Conservation (phyloP, 2,329 filamentous ascomycete genomes). For the Aspergillus flavus region DNA sequence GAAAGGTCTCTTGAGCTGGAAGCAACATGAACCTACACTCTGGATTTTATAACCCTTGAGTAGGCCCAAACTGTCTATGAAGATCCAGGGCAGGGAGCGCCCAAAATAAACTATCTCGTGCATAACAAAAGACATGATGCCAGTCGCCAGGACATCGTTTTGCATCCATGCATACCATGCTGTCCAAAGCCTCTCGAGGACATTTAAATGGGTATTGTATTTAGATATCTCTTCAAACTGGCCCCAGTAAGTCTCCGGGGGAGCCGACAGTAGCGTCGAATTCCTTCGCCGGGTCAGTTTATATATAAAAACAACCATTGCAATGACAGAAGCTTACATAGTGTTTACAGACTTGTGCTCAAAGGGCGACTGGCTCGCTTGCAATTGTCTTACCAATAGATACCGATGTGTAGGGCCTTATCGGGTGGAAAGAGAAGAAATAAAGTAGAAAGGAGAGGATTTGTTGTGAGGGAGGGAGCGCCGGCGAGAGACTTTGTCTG, state of each 20-base stretch:
- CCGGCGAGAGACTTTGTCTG: neutral
- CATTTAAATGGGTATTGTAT: constrained; percentile 83
- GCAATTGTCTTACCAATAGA: neutral
- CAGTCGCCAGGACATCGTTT: constrained; percentile 94
- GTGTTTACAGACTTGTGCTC: constrained; percentile 6
- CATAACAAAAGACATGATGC: constrained; percentile 95
- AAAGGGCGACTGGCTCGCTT: neutral
- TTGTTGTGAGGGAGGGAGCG: neutral
- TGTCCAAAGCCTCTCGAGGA: constrained; percentile 87
- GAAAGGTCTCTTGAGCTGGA: neutral
- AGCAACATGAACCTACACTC: constrained; percentile 57
- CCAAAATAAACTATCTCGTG: constrained; percentile 96
- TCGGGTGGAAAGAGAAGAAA: neutral
- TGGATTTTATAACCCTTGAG: constrained; percentile 97
- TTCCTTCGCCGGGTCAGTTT: constrained; percentile 42
- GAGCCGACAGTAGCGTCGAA: constrained; percentile 45
- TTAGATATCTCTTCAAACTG: constrained; percentile 67
- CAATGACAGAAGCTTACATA: constrained; percentile 22
- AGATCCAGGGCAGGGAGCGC: constrained; percentile 84
- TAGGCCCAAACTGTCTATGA: constrained; percentile 83
- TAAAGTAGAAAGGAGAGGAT: neutral
- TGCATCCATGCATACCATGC: constrained; percentile 98
- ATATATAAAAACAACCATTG: neutral
- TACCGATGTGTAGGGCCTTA: neutral
- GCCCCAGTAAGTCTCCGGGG: constrained; percentile 64